Conservation (phyloP, 345 rosid genomes). For the Sonneratia alba region DNA sequence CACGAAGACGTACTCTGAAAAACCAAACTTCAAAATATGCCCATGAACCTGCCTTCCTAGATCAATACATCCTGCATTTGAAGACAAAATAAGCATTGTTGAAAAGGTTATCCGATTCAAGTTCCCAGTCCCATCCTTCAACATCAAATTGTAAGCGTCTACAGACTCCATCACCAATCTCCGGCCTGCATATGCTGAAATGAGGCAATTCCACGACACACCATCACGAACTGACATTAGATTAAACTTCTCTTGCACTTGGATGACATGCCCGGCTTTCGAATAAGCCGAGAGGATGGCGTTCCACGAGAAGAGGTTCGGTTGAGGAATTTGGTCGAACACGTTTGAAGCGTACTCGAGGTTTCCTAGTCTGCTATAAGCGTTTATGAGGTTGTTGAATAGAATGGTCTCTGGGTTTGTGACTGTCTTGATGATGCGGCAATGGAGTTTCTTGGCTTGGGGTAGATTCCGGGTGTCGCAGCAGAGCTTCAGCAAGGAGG, state of each 20-base stretch:
- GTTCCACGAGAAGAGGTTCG: slow-evolving; percentile 74
- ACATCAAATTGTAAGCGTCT: slow-evolving; percentile 50
- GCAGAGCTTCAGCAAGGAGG: slow-evolving; percentile 48
- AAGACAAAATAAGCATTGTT: slow-evolving; percentile 57
- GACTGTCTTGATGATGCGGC: slow-evolving; percentile 40
- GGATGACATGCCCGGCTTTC: slow-evolving; percentile 44
- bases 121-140: slow-evolving; percentile 38
- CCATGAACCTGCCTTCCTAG: slow-evolving; percentile 72
- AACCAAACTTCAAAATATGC: slow-evolving; percentile 62
- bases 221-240: slow-evolving; percentile 56
- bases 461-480: slow-evolving; percentile 26
- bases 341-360: slow-evolving; percentile 45
- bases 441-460: slow-evolving; percentile 54
- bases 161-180: slow-evolving; percentile 44
- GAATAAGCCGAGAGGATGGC: slow-evolving; percentile 68
- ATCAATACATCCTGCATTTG: slow-evolving; percentile 28
- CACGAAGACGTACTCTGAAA: slow-evolving; percentile 43
- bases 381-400: slow-evolving; percentile 39
- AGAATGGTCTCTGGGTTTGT: slow-evolving; percentile 43
- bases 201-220: slow-evolving; percentile 75
- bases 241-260: slow-evolving; percentile 41
- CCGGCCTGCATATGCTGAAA: slow-evolving; percentile 51
- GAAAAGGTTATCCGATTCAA: slow-evolving; percentile 67
- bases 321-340: slow-evolving; percentile 56
- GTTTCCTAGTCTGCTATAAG: slow-evolving; percentile 30